Percentiles rank a stretch among this genome's conserved stretches.
Evolutionary conservation across 2,329 filamentous ascomycete genomes (phyloP).

Genomic region (Fusarium redolens): DNA sequence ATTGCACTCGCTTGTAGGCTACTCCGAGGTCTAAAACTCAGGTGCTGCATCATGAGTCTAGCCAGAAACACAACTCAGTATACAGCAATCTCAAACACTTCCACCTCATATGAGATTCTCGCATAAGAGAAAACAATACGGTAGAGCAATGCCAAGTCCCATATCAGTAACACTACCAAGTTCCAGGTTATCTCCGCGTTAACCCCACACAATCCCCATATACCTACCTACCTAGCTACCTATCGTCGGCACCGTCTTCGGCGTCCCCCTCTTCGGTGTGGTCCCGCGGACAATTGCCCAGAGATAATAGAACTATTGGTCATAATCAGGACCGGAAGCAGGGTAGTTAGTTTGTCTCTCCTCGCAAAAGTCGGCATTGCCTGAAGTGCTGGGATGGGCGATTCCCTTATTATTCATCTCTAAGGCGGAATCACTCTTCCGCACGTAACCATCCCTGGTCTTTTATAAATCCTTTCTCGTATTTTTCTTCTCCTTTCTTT

Average conservation of each 20-base stretch:
- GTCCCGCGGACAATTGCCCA: constrained; percentile 18
- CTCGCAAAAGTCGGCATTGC: constrained; percentile 20
- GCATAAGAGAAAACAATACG: not conserved
- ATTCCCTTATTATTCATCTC: not conserved
- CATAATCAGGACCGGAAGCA: constrained; percentile 12
- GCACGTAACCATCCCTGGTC: not conserved
- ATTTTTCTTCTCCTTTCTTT: not conserved
- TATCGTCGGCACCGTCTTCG: constrained; percentile 35
- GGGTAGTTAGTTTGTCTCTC: constrained; percentile 1
- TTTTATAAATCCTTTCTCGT: constrained; percentile 5
- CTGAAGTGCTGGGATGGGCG: not conserved
- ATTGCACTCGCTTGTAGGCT: not conserved
- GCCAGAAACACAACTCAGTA: not conserved
- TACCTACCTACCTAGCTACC: not conserved
- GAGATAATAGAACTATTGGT: constrained; percentile 19
- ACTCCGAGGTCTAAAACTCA: not conserved
- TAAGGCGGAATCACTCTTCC: constrained; percentile 35
- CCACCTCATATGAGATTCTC: not conserved
- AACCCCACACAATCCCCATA: constrained; percentile 19
- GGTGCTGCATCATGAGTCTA: not conserved
- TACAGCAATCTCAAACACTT: not conserved
- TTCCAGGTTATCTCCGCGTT: constrained; percentile 14
- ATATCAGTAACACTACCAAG: not conserved
- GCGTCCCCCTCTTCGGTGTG: constrained; percentile 21
- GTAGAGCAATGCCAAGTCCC: not conserved